A percentile compares a stretch with the other conserved stretches of the same genome.
phyloP scores from a whole-genome alignment of 202 grass and related monocot genomes.

The Dendrocalamus latiflorus region DNA sequence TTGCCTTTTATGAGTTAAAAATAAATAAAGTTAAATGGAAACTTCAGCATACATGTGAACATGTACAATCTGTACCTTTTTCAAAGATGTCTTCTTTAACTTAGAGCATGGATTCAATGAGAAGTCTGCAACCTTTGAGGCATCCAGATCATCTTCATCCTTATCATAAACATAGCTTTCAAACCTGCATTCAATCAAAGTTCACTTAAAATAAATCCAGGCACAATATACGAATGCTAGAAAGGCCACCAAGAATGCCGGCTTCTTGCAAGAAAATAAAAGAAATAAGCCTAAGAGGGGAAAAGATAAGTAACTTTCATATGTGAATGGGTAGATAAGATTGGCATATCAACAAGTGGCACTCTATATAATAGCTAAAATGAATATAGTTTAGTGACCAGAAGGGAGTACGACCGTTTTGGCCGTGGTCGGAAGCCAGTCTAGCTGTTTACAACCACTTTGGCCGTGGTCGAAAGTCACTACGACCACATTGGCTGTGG shows the following conservation, averaged over 20 bases:
- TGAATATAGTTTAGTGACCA: not conserved
- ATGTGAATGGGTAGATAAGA: not conserved
- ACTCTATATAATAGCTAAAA: constrained; percentile 9
- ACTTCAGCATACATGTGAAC: not conserved
- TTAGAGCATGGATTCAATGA: constrained; percentile 12
- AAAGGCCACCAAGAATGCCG: not conserved
- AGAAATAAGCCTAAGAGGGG: not conserved
- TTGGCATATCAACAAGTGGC: not conserved
- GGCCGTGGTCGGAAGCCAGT: no score
- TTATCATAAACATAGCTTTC: constrained; percentile 28
- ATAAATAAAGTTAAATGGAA: not conserved
- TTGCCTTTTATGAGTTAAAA: not conserved
- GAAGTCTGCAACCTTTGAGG: constrained; percentile 30
- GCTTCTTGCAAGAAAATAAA: not conserved
- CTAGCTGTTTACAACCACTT: no score
- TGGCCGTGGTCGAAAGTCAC: no score
- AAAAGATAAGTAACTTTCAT: not conserved
- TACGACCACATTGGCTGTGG: no score
- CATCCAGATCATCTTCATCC: constrained; percentile 2
- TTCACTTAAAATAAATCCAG: constrained; percentile 1
- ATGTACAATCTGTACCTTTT: constrained; percentile 29
- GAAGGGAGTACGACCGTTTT: no score
- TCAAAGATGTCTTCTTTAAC: constrained; percentile 19
- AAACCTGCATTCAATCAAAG: constrained; percentile 21
- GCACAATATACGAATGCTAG: not conserved